These are phyloP conservation scores for Tephrocybe sp. DNA, from an alignment of 768 basidiomycete species.

Conservation along the genomic window DNA sequence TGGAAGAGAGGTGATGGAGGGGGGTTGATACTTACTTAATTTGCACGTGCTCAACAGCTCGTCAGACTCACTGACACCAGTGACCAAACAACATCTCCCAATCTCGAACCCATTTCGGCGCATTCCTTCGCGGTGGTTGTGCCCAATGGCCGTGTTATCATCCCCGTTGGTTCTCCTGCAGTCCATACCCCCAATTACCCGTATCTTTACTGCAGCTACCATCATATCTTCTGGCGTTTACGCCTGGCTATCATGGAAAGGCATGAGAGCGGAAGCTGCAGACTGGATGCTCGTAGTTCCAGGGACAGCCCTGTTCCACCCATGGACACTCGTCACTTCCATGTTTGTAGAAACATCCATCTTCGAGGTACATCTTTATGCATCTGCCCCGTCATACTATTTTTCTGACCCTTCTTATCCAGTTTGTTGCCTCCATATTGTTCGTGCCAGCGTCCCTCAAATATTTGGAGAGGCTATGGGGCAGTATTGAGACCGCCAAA, in stretches of 20 bases:
- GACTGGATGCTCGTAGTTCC: slow-evolving; percentile 82
- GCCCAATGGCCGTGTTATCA: slow-evolving; percentile 69
- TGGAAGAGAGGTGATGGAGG: not conserved
- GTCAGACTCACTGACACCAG: not conserved
- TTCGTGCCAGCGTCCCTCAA: slow-evolving; percentile 79
- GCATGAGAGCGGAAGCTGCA: slow-evolving; percentile 30
- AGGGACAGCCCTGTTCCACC: slow-evolving; percentile 76
- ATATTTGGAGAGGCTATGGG: slow-evolving; percentile 96
- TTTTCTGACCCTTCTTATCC: slow-evolving; percentile 13
- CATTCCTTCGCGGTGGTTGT: slow-evolving; percentile 9
- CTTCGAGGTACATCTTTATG: slow-evolving; percentile 64
- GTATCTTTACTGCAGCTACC: slow-evolving; percentile 64
- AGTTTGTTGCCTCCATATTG: slow-evolving; percentile 78
- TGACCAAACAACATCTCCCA: slow-evolving; percentile 11
- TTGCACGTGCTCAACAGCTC: slow-evolving; percentile 22
- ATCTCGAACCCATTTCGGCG: slow-evolving; percentile 12
- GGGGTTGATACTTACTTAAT: too few species aligned
- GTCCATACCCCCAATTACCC: slow-evolving; percentile 78
- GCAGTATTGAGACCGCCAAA: slow-evolving; percentile 77
- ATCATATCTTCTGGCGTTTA: slow-evolving; percentile 56
- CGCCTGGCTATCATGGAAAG: slow-evolving; percentile 63
- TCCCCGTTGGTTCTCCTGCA: slow-evolving; percentile 66
- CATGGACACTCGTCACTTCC: slow-evolving; percentile 93
- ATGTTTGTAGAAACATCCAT: slow-evolving; percentile 82
- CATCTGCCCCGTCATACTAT: not conserved